Percentiles rank a stretch among this genome's conserved stretches.
phyloP scores from a whole-genome alignment of 2,329 filamentous ascomycete genomes.

The Chlorencoelia australis region DNA sequence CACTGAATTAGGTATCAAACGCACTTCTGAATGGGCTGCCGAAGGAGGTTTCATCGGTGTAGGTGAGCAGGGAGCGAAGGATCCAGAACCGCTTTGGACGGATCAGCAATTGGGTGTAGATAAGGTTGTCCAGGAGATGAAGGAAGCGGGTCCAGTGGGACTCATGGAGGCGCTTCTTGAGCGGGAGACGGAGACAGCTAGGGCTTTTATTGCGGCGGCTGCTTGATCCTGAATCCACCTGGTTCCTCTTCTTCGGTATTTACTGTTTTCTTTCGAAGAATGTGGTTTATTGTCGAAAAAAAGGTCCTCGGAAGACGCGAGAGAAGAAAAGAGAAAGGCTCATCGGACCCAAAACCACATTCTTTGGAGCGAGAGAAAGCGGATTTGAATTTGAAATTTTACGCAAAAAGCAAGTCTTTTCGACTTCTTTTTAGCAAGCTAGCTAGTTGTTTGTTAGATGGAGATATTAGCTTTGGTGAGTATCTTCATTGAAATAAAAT shows the following conservation, averaged over 20 bases:
- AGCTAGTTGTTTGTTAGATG: too few species aligned
- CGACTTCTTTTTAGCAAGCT: too few species aligned
- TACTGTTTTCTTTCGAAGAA: too few species aligned
- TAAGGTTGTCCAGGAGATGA: conserved; percentile 52
- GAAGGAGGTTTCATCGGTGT: conserved; percentile 93
- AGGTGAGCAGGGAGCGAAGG: conserved; percentile 54
- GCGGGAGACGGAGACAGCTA: conserved; percentile 35
- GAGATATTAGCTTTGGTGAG: too few species aligned
- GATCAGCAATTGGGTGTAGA: conserved; percentile 75
- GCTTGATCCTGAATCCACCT: too few species aligned
- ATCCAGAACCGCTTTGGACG: conserved; percentile 75
- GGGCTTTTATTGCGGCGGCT: conserved; percentile 27
- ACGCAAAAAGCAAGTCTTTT: too few species aligned
- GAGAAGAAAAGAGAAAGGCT: conserved; percentile 16
- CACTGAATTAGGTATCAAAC: conserved; percentile 80
- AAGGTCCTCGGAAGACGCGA: conserved; percentile 1
- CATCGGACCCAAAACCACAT: conserved; percentile 28
- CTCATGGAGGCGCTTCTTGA: conserved; percentile 51
- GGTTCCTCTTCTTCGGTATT: too few species aligned
- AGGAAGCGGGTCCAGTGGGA: conserved; percentile 33
- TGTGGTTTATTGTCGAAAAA: too few species aligned
- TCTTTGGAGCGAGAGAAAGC: too few species aligned
- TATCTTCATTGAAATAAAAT: too few species aligned
- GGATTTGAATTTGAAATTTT: too few species aligned
- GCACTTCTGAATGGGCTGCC: conserved; percentile 83